Evolutionary conservation across 2,329 filamentous ascomycete genomes (phyloP), one percentile per base, ranked within the genome.

Genomic region (Penicillium sp.): DNA sequence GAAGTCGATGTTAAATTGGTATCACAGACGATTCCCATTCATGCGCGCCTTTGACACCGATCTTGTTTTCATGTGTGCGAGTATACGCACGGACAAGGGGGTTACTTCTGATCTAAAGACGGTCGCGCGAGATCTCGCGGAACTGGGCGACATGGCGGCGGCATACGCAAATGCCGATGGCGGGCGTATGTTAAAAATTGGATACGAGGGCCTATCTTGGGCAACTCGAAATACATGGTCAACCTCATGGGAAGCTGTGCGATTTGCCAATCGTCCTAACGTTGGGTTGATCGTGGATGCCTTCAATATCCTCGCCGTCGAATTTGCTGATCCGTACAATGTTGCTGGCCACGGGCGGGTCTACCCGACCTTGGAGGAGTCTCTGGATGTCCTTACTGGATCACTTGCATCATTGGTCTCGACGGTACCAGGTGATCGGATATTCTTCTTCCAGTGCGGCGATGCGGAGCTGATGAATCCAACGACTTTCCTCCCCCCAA

Each of bases 21-120:
- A 22, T 3, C 33, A 22, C 21, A 37, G 34, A 33, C 57, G 65
- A 7, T 67, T 67, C 43, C 65, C 64, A 0, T 67, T 67, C 33
- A 67, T 67, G 65, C 58, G 65, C 6, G 65, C 64, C 2, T 67
- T 67, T 34, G 61, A 64, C 35, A 67, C 65, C 6, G 65, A 67
- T 32, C 56, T 67, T 4, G 64, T 67, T 0, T 67, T 67, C 32
- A 61, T 67, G 61, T 67, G 64, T 43, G 60, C 65, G n/a, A 67
- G 49, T 35, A 62, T 65, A 37, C 63, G 64, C 8, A 60, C 52
- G 4, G 64, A 67, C 22, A 26, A 28, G n/a, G 60, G 62, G 0
- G 62, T 65, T 5, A 67, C 65, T 0, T 56, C 61, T 0, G 64
- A 67, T 51, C 51, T 67, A 4, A 60, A 63, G 41, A 59, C 54